Percentiles rank a stretch among this genome's conserved stretches.
Evolutionary conservation across 208 protist genomes (phyloP).

Genomic region (Acanthamoeba sp.): DNA sequence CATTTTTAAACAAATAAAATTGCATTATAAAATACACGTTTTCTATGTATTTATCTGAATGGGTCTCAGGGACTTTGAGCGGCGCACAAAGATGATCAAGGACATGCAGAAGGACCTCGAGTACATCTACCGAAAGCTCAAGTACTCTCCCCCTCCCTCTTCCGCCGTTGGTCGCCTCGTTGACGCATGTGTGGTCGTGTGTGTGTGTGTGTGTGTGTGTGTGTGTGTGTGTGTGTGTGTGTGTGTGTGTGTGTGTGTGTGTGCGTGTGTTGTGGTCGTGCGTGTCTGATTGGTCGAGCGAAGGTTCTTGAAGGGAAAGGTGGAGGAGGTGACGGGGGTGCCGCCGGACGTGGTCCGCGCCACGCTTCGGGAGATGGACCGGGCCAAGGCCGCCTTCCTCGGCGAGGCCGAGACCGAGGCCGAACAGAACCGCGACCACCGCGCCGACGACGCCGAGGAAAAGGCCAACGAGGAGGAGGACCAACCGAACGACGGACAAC

Average conservation of each 20-base stretch:
- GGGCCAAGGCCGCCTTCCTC: slow-evolving; percentile 20
- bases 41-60: not conserved
- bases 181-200: not conserved
- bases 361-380: slow-evolving; percentile 18
- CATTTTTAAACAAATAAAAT: no score
- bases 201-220: not conserved
- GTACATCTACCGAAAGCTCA: slow-evolving; percentile 25
- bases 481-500: not conserved
- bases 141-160: not conserved
- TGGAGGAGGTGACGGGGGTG: slow-evolving; percentile 25
- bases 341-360: slow-evolving; percentile 5
- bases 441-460: no score
- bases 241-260: not conserved
- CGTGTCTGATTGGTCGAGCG: not conserved
- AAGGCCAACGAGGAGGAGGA: not conserved
- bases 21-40: not conserved
- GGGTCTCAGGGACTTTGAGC: not conserved
- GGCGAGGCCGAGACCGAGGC: not conserved
- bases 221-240: no score
- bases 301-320: slow-evolving; percentile 1
- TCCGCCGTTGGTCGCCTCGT: no score
- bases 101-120: slow-evolving; percentile 60
- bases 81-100: slow-evolving; percentile 40
- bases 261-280: no score
- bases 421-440: not conserved